Percentiles rank a stretch among this genome's conserved stretches.
Evolutionary conservation across 495 filamentous ascomycete genomes (phyloP).

Genomic region (Hyaloscypha variabilis): DNA sequence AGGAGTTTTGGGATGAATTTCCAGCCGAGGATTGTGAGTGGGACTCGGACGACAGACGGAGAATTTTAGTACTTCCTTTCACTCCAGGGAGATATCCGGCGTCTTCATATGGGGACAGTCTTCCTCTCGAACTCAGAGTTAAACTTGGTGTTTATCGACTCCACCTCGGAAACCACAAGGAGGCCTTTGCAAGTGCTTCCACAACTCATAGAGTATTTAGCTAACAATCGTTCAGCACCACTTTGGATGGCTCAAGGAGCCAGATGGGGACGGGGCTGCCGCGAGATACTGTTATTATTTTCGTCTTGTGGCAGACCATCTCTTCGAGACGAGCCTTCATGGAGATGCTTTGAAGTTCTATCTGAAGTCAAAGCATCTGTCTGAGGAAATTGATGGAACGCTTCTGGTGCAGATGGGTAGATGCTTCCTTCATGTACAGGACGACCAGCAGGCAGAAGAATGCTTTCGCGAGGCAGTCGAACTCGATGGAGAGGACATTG

Average conservation of each 20-base stretch:
- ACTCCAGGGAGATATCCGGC: constrained; percentile 51
- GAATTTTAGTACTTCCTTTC: constrained; percentile 53
- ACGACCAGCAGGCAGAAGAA: constrained; percentile 69
- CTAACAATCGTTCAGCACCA: constrained; percentile 33
- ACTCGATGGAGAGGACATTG: constrained; percentile 65
- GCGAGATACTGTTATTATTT: constrained; percentile 75
- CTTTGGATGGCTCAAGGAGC: constrained; percentile 61
- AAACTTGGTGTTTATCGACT: constrained; percentile 84
- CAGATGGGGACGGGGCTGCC: constrained; percentile 46
- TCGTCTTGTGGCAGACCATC: constrained; percentile 67
- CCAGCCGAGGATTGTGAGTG: constrained; percentile 87
- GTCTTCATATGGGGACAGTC: constrained; percentile 69
- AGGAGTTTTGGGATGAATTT: constrained; percentile 79
- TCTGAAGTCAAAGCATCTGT: constrained; percentile 59
- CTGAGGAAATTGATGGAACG: constrained; percentile 59
- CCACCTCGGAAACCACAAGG: constrained; percentile 66
- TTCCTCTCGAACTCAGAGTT: constrained; percentile 83
- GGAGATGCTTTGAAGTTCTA: constrained; percentile 76
- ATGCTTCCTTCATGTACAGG: constrained; percentile 67
- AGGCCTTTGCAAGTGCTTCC: constrained; percentile 67
- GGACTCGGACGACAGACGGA: constrained; percentile 73
- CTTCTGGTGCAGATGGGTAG: constrained; percentile 72
- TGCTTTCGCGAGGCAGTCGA: constrained; percentile 73
- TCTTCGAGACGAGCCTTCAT: constrained; percentile 59
- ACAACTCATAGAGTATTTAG: neutral